phyloP scores from a whole-genome alignment of 495 filamentous ascomycete genomes.

The Penicillium tannophilum region DNA sequence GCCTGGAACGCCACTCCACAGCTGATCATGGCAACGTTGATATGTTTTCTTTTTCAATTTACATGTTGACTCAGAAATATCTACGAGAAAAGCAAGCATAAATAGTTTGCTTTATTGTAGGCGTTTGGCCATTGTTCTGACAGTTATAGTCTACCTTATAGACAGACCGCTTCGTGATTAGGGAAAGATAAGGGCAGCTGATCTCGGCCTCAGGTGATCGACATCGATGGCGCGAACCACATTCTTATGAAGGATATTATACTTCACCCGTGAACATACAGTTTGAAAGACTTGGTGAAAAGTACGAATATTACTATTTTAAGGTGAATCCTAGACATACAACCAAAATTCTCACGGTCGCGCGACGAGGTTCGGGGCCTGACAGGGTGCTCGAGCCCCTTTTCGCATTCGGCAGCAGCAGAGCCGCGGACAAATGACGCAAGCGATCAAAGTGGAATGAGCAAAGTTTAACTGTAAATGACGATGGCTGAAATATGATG shows the following conservation, averaged over 20 bases:
- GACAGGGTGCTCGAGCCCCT: not conserved
- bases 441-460: constrained; percentile 19
- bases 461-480: constrained; percentile 10
- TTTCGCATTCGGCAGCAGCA: constrained; percentile 12
- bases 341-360: not conserved
- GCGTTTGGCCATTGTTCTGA: too few relatives aligned
- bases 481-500: not conserved
- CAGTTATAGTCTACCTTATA: too few relatives aligned
- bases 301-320: not conserved
- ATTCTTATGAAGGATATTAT: not conserved
- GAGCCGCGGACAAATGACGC: constrained; percentile 28
- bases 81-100: constrained; percentile 4
- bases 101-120: not conserved
- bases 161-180: not conserved
- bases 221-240: not conserved
- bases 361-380: not conserved
- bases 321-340: not conserved
- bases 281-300: not conserved
- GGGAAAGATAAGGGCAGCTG: constrained; percentile 5
- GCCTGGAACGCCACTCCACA: constrained; percentile 25
- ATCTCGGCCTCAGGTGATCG: constrained; percentile 6
- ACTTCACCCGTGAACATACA: not conserved
- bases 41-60: not conserved
- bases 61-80: not conserved
- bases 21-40: constrained; percentile 14